Conservation (phyloP, 2,329 filamentous ascomycete genomes). For the Fusarium secorum region DNA sequence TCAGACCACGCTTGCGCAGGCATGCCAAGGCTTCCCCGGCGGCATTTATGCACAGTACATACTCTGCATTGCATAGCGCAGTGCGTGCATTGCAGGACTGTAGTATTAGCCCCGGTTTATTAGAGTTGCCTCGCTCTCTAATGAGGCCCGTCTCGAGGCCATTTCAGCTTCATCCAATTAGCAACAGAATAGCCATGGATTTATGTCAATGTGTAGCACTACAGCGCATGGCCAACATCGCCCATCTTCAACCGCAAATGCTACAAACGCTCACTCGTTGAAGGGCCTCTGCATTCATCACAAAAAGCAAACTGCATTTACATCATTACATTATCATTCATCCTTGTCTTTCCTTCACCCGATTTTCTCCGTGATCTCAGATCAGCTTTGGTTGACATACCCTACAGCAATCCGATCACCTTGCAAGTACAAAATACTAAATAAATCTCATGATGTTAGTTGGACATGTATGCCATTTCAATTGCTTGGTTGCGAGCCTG, state of each 20-base stretch:
- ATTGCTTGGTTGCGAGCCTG: neutral
- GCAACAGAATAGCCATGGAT: neutral
- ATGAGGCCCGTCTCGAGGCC: conserved; percentile 1
- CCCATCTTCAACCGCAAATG: neutral
- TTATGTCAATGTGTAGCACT: neutral
- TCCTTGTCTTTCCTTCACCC: conserved; percentile 24
- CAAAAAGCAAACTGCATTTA: neutral
- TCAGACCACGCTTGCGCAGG: conserved; percentile 37
- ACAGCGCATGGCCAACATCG: conserved; percentile 1
- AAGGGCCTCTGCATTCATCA: neutral
- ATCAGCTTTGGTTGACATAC: conserved; percentile 13
- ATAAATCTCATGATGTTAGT: neutral
- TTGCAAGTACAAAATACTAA: neutral
- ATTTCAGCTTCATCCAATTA: conserved; percentile 11
- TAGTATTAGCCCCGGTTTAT: neutral
- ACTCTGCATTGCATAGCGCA: conserved; percentile 12
- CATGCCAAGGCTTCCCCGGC: conserved; percentile 26
- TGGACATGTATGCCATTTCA: neutral
- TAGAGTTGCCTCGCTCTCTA: neutral
- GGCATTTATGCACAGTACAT: conserved; percentile 8
- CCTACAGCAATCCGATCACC: conserved; percentile 14
- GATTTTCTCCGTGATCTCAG: conserved; percentile 37
- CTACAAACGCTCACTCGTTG: neutral
- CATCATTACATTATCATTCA: neutral
- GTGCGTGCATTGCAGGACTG: conserved; percentile 24